These are phyloP conservation scores for Dothideomycetes sp. DNA, from an alignment of 2,329 filamentous ascomycete species.

Conservation along the genomic window DNA sequence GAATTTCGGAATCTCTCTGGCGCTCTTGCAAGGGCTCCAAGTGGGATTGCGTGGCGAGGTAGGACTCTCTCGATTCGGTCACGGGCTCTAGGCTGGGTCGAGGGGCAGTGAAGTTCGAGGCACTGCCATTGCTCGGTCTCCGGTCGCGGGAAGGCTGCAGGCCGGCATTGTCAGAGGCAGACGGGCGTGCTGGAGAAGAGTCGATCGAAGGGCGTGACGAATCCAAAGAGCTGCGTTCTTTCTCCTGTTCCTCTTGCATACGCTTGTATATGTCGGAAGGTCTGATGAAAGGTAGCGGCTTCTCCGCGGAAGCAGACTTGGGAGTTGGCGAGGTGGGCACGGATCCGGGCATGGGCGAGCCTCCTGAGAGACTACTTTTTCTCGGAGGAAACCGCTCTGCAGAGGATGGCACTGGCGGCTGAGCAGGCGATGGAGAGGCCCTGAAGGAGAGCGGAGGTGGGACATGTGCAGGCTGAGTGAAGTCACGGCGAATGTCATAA, in stretches of 20 bases:
- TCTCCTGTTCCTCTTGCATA: constrained; percentile 53
- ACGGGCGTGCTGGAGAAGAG: constrained; percentile 18
- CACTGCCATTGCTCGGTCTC: no score
- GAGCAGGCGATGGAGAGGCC: constrained; percentile 22
- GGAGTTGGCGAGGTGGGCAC: constrained; percentile 7
- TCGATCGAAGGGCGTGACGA: constrained; percentile 48
- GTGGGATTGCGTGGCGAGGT: not conserved
- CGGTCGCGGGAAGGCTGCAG: no score
- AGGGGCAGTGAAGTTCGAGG: no score
- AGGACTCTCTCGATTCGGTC: constrained; percentile 5
- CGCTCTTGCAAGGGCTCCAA: not conserved
- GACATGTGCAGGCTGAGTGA: constrained; percentile 39
- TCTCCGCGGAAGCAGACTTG: not conserved
- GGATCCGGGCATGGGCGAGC: constrained; percentile 6
- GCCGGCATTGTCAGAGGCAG: no score
- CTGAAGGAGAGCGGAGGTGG: constrained; percentile 31
- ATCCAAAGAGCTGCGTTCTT: no score
- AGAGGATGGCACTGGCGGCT: constrained; percentile 21
- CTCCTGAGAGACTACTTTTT: constrained; percentile 45
- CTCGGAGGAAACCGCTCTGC: constrained; percentile 44
- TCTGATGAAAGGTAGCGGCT: constrained; percentile 51
- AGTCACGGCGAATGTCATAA: constrained; percentile 30
- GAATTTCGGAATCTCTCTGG: not conserved
- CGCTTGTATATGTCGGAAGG: constrained; percentile 70
- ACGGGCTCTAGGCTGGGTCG: constrained; percentile 11